Evolutionary conservation across 1,139 yeast species (phyloP).

Genomic region (Sugiyamaella xylanicola): DNA sequence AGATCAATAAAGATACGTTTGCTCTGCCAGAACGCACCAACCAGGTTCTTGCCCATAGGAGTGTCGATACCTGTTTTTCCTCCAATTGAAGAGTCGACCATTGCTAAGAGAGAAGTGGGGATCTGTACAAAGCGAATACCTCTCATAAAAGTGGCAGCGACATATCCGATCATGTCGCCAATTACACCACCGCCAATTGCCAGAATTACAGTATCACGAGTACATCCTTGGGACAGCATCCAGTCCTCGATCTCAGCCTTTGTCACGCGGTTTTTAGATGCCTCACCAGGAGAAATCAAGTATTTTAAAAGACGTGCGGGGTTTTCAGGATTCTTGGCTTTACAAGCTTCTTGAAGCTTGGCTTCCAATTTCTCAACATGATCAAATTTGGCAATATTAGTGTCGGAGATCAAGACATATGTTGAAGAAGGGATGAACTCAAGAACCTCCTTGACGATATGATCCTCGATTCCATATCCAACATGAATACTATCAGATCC

Average conservation of each 20-base stretch:
- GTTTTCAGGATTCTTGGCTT: constrained; percentile 43
- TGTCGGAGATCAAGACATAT: constrained; percentile 86
- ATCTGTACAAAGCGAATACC: constrained; percentile 94
- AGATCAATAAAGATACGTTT: constrained; percentile 85
- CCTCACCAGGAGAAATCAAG: constrained; percentile 89
- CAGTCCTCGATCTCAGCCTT: constrained; percentile 95
- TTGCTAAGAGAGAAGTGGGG: constrained; percentile 90
- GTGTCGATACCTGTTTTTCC: constrained; percentile 99
- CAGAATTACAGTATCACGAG: constrained; percentile 90
- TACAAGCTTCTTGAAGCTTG: constrained; percentile 40
- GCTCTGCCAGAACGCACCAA: constrained; percentile 99
- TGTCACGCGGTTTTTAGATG: constrained; percentile 82
- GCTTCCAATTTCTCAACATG: constrained; percentile 52
- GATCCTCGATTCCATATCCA: constrained; percentile 79
- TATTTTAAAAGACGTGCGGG: constrained; percentile 68
- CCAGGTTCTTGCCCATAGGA: constrained; percentile 93
- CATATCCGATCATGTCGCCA: constrained; percentile 99
- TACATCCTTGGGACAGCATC: constrained; percentile 82
- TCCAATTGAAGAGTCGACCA: constrained; percentile 98
- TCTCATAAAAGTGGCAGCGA: constrained; percentile 98
- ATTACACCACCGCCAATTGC: constrained; percentile 99
- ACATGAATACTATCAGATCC: constrained; percentile 87
- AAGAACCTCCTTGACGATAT: constrained; percentile 72
- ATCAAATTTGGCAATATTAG: constrained; percentile 70
- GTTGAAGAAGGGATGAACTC: constrained; percentile 75